A percentile compares a stretch with the other conserved stretches of the same genome.
Conservation (phyloP, 495 filamentous ascomycete genomes). For the Trichoderma parareesei region DNA sequence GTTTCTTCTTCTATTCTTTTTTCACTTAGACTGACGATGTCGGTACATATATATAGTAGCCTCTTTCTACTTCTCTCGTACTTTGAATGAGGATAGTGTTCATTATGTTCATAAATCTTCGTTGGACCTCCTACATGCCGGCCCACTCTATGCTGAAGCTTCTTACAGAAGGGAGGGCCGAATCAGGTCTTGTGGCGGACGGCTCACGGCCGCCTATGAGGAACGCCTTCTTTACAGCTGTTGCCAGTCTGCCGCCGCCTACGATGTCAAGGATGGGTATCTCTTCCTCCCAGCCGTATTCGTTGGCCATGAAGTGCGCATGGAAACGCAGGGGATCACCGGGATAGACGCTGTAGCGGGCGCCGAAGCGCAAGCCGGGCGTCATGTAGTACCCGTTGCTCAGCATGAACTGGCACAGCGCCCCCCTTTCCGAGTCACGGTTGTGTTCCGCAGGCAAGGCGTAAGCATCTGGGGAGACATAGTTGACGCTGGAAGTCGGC, state of each 20-base stretch:
- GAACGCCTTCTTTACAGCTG: constrained; percentile 92
- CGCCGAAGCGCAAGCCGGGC: constrained; percentile 89
- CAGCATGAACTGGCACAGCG: constrained; percentile 44
- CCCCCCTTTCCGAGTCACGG: not conserved
- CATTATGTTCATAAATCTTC: not conserved
- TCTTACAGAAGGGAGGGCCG: not conserved
- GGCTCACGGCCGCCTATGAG: constrained; percentile 59
- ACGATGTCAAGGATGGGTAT: constrained; percentile 77
- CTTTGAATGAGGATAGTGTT: not conserved
- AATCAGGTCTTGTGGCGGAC: not conserved
- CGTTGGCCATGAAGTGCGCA: constrained; percentile 77
- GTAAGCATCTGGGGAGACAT: constrained; percentile 6
- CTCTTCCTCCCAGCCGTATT: constrained; percentile 77
- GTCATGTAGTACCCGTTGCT: constrained; percentile 73
- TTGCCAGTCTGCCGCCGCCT: constrained; percentile 77
- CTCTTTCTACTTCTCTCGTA: not conserved
- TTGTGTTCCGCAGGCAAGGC: not conserved
- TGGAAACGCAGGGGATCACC: constrained; percentile 93
- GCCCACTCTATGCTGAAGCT: constrained; percentile 14
- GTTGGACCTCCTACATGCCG: constrained; percentile 5
- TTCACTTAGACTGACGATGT: not conserved
- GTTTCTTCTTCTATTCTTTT: not conserved
- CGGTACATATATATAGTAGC: not conserved
- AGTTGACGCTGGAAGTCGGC: constrained; percentile 21
- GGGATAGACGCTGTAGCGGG: constrained; percentile 87